Evolutionary conservation across 2,329 filamentous ascomycete species (phyloP).

Genomic region (Xylariaceae sp.): DNA sequence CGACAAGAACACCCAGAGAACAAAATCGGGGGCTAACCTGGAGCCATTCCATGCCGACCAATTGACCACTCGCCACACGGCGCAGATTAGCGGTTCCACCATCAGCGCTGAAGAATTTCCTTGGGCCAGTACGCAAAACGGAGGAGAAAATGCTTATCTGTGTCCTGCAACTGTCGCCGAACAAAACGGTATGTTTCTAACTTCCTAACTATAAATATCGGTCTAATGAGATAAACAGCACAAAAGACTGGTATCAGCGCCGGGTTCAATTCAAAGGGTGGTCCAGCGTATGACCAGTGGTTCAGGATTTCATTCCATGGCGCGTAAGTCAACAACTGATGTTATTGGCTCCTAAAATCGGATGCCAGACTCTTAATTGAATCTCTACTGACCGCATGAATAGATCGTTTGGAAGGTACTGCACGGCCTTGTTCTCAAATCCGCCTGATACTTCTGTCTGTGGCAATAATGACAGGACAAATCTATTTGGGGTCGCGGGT

Average conservation of each 20-base stretch:
- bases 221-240: neutral
- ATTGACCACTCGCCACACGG: neutral
- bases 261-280: neutral
- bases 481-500: neutral
- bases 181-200: neutral
- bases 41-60: neutral
- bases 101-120: conserved; percentile 7
- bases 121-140: neutral
- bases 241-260: neutral
- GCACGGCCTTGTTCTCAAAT: neutral
- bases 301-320: neutral
- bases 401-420: neutral
- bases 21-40: neutral
- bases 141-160: neutral
- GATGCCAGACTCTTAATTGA: too few species aligned
- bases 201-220: neutral
- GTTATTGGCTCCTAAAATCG: too few species aligned
- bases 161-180: neutral
- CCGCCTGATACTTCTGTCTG: neutral
- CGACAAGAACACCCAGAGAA: neutral
- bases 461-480: neutral
- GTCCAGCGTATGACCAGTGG: neutral
- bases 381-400: neutral
- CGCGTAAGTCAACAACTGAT: neutral
- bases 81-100: neutral